Base-by-base conservation (phyloP, 2,329 filamentous ascomycete genomes). In the Elsinoe perseae region DNA sequence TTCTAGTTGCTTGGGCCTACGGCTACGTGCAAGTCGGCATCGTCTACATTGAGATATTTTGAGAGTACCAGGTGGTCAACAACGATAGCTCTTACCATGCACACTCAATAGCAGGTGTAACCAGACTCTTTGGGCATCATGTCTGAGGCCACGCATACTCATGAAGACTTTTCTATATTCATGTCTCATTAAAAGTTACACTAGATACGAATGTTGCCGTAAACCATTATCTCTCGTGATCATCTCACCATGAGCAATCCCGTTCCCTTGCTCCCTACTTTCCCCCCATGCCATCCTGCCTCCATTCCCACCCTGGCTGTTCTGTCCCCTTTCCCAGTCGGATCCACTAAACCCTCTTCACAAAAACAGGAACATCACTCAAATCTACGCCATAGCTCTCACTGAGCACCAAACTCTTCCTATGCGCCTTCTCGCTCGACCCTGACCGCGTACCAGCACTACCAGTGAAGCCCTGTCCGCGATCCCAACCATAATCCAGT, bases 361-460 rank as follows among this genome's bases (percentile, higher is more conserved):
- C 61, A 56, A 72, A 72, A 2, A 72, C 66, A 2, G 70, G 70
- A 43, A 72, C 65, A 62, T 72, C 70, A 42, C 69, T 71, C 57
- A 73, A 58, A 62, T 72, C 70, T 27, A 73, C 46, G 2, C 70
- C 70, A 58, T 63, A 71, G 9, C 64, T 62, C 59, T 66, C 62
- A 14, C 63, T 64, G 56, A 68, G 61, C 54, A 64, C 60, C n/a
- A 65, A 58, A 43, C 69, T 67, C 61, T 70, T 72, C 50, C 68
- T 60, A 16, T 64, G 63, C 28, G 62, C 63, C 32, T 59, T 63
- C 48, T 61, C 62, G 9, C 55, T 60, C 16, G 61, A 58, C 8
- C 57, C 60, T 44, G 42, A 61, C 28, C 68, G 59, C 10, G 68
- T 71, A 1, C 71, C 71, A 2, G 71, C 70, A 57, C 66, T 70